Base-by-base conservation (phyloP, 768 basidiomycete species). In the Rubroboletus satanas region DNA sequence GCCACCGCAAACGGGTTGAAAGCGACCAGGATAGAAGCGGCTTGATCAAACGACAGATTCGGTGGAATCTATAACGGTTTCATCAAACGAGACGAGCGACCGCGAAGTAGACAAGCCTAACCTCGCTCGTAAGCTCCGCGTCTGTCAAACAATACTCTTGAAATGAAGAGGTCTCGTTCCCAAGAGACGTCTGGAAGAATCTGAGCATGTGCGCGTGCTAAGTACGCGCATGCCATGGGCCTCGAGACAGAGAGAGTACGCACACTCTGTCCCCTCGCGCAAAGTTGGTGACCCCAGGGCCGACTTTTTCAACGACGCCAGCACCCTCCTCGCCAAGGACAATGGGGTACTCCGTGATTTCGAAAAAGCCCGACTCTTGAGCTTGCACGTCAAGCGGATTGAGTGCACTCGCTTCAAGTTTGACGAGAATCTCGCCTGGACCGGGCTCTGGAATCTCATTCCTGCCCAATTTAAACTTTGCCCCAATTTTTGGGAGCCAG, bases 361-460 rank as follows among this genome's bases (percentile, higher is more conserved):
- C 37, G 35, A 43, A 51, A 37, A 49, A 54, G n/a, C 45, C 51
- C 7, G 17, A 44, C 26, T 41, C 6, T 31, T 47, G 55, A 6
- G 58, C 44, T 10, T 8, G 11, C 31, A 52, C 35, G 49, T 83
- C 79, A 2, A 74, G 68, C 2, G 79, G 79, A 54, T 80, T 78
- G 37, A 81, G 59, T 4, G 73, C 71, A 0, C 73, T 70, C 2
- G 79, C 67, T 32, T 70, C 54, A 23, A 78, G 60, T 56, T 72
- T 74, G 60, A 79, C 67, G 37, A 79, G 68, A 28, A 80, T 43
- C 44, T 79, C 74, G 28, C 73, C 74, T 2, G 71, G 66, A 3
- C 73, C 71, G 4, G 78, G 78, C 17, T 60, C 61, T 4, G 69
- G 72, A 7, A 77, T 63, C 0, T 59, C 50, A 21, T 46, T 62